These are phyloP conservation scores for Penicillium manginii DNA, from an alignment of 495 filamentous ascomycete genomes.

Conservation along the genomic window DNA sequence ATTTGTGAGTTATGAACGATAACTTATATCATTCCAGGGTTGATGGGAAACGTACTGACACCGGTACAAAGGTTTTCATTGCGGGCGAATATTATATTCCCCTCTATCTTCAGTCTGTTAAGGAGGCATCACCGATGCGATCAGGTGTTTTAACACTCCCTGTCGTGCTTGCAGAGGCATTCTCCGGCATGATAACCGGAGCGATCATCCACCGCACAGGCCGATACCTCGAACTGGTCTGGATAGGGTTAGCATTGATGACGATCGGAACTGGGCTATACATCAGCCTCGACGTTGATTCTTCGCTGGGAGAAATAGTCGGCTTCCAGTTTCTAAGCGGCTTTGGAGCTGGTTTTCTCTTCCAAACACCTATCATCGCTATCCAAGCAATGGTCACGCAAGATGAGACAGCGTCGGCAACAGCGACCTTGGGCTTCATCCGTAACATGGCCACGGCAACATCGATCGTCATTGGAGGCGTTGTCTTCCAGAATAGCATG, in stretches of 20 bases:
- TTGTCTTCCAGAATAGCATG: constrained; percentile 76
- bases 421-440: constrained; percentile 74
- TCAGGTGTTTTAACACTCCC: constrained; percentile 59
- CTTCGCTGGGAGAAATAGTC: constrained; percentile 48
- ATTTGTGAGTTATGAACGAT: constrained; percentile 41
- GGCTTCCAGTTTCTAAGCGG: constrained; percentile 68
- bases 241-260: constrained; percentile 48
- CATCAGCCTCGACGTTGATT: constrained; percentile 45
- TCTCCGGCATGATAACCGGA: constrained; percentile 52
- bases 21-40: no score
- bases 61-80: constrained; percentile 45
- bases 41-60: neutral
- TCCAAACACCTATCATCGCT: constrained; percentile 72
- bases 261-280: constrained; percentile 57
- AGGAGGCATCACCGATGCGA: constrained; percentile 51
- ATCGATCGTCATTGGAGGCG: constrained; percentile 77
- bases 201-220: constrained; percentile 63
- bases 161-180: constrained; percentile 53
- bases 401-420: constrained; percentile 75
- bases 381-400: constrained; percentile 72
- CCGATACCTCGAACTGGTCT: constrained; percentile 60
- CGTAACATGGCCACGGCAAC: constrained; percentile 72
- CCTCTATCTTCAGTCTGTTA: constrained; percentile 59
- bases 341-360: constrained; percentile 49
- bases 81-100: constrained; percentile 61